Evolutionary conservation across 768 basidiomycete genomes (phyloP).

Genomic region (Boletellus ananas): DNA sequence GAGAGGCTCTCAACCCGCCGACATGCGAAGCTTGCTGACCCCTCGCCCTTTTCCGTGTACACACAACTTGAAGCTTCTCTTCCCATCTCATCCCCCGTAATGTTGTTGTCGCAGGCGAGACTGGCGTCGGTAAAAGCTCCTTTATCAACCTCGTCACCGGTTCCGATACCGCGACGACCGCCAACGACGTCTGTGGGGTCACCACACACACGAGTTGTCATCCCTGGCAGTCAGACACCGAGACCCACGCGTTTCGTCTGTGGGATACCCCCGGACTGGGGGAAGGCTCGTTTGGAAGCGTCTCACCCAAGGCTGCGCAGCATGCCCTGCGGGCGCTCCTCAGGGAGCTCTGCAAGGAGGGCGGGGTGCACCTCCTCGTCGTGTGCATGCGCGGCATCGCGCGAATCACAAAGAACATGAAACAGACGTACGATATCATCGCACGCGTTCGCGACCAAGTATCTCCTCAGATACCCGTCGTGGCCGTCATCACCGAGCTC

Average conservation of each 20-base stretch:
- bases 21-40: no score
- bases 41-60: no score
- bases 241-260: constrained; percentile 15
- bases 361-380: constrained; percentile 24
- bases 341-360: constrained; percentile 17
- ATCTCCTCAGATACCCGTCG: constrained; percentile 17
- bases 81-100: constrained; percentile 15
- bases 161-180: constrained; percentile 8
- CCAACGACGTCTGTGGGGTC: constrained; percentile 24
- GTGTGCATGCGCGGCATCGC: constrained; percentile 24
- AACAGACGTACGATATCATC: constrained; percentile 16
- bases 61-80: neutral
- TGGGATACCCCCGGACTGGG: constrained; percentile 25
- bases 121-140: constrained; percentile 25
- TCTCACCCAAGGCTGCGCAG: constrained; percentile 21
- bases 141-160: constrained; percentile 24
- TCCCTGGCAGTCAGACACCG: constrained; percentile 18
- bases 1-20: neutral
- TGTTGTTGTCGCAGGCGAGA: constrained; percentile 22
- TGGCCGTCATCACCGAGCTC: constrained; percentile 24
- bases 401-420: constrained; percentile 21
- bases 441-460: constrained; percentile 21
- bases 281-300: constrained; percentile 21
- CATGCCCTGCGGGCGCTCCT: constrained; percentile 18
- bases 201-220: constrained; percentile 12